Evolutionary conservation across 108 stramenopile species (phyloP).

Genomic region (Skeletonema marinoi): DNA sequence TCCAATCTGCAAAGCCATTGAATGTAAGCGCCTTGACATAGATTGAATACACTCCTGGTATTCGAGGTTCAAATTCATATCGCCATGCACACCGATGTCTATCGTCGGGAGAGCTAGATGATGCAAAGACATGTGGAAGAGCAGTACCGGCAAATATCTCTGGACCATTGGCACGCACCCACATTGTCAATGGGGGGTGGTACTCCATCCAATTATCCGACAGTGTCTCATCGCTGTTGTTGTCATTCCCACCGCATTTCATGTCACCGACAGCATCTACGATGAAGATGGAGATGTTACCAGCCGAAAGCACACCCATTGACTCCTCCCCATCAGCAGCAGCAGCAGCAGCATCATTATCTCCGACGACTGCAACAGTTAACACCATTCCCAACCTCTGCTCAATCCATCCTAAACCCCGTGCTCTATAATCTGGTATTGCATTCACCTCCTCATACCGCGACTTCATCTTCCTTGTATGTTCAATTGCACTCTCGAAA

Average conservation of each 20-base stretch:
- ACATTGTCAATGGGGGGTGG: conserved; percentile 43
- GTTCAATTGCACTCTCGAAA: neutral
- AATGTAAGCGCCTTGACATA: conserved; percentile 38
- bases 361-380: conserved; percentile 7
- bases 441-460: conserved; percentile 9
- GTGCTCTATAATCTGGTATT: conserved; percentile 21
- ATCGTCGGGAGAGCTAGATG: neutral
- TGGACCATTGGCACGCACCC: conserved; percentile 51
- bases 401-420: conserved; percentile 30
- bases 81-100: conserved; percentile 20
- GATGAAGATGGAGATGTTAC: conserved; percentile 12
- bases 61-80: conserved; percentile 3
- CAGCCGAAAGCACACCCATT: conserved; percentile 1
- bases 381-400: conserved; percentile 25
- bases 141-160: conserved; percentile 46
- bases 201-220: conserved; percentile 17
- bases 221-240: neutral
- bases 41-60: conserved; percentile 15
- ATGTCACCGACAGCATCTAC: conserved; percentile 21
- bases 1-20: conserved; percentile 25
- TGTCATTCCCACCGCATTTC: conserved; percentile 5
- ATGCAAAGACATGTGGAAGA: neutral
- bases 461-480: conserved; percentile 14
- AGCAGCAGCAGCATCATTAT: neutral
- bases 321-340: neutral